Percentiles rank a stretch among this genome's conserved stretches.
phyloP scores from a whole-genome alignment of 1,139 yeast species.

The Barnettozyma hawaiiensis region DNA sequence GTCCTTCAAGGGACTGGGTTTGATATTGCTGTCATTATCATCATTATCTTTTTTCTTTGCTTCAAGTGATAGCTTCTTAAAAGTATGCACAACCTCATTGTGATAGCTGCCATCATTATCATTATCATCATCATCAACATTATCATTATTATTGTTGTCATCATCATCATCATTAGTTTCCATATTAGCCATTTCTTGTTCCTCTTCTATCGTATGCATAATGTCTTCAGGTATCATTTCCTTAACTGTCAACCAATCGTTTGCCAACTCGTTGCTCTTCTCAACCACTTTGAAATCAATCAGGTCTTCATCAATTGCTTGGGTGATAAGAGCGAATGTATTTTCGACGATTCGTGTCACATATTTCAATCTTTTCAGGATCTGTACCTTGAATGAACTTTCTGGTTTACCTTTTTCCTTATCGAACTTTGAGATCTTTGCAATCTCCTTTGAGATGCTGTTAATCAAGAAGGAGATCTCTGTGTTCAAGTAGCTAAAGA shows the following conservation, averaged over 20 bases:
- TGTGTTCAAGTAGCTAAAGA: conserved; percentile 40
- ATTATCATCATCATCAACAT: conserved; percentile 5
- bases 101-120: too few relatives aligned
- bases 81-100: conserved; percentile 17
- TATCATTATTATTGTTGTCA: too few relatives aligned
- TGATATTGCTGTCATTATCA: conserved; percentile 5
- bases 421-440: conserved; percentile 15
- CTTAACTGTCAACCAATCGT: conserved; percentile 31
- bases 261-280: conserved; percentile 29
- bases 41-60: conserved; percentile 6
- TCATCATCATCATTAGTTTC: conserved; percentile 7
- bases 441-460: conserved; percentile 31
- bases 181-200: neutral
- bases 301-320: conserved; percentile 35
- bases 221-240: conserved; percentile 24
- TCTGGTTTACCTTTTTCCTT: conserved; percentile 10
- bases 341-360: conserved; percentile 27
- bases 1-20: conserved; percentile 14
- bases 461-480: conserved; percentile 33
- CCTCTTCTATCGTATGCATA: conserved; percentile 15
- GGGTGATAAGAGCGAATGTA: conserved; percentile 34
- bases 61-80: conserved; percentile 22
- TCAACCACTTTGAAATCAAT: conserved; percentile 30
- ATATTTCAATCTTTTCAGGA: conserved; percentile 24
- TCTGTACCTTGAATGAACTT: conserved; percentile 20